Conservation (phyloP, 345 rosid genomes). For the Cardiospermum halicacabum region DNA sequence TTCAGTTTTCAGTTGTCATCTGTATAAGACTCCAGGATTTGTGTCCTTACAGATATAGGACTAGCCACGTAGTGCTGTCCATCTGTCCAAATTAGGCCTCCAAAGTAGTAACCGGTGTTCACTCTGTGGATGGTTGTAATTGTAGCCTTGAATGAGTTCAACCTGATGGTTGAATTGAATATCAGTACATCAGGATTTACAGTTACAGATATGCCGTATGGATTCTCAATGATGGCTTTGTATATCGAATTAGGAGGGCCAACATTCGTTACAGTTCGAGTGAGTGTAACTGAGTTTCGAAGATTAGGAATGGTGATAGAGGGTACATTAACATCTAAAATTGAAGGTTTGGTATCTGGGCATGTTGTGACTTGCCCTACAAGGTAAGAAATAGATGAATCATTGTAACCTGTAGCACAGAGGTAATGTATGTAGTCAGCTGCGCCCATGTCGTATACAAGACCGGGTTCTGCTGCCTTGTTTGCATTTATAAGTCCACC, state of each 20-base stretch:
- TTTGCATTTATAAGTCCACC: conserved; percentile 26
- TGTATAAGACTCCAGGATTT: conserved; percentile 14
- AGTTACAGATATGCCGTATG: conserved; percentile 6
- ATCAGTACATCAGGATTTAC: not conserved
- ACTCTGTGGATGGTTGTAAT: not conserved
- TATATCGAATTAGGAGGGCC: not conserved
- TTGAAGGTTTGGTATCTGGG: conserved; percentile 14
- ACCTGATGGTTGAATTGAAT: conserved; percentile 3
- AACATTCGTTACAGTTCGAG: not conserved
- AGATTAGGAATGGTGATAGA: conserved; percentile 32
- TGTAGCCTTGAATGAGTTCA: not conserved
- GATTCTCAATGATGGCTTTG: conserved; percentile 19
- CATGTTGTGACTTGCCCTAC: conserved; percentile 8
- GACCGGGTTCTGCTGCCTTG: conserved; percentile 18
- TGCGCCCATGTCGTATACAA: conserved; percentile 20
- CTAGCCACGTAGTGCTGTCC: not conserved
- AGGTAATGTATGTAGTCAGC: conserved; percentile 20
- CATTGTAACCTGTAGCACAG: conserved; percentile 15
- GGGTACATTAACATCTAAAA: conserved; percentile 41
- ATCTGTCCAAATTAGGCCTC: not conserved
- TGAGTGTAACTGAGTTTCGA: conserved; percentile 8
- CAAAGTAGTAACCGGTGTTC: not conserved
- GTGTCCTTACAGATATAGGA: conserved; percentile 23
- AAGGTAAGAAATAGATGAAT: not conserved
- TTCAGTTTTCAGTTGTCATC: conserved; percentile 12